A percentile compares a stretch with the other conserved stretches of the same genome.
These are phyloP conservation scores for Globisporangium paddicum DNA, from an alignment of 352 stramenopile species.

Conservation along the genomic window DNA sequence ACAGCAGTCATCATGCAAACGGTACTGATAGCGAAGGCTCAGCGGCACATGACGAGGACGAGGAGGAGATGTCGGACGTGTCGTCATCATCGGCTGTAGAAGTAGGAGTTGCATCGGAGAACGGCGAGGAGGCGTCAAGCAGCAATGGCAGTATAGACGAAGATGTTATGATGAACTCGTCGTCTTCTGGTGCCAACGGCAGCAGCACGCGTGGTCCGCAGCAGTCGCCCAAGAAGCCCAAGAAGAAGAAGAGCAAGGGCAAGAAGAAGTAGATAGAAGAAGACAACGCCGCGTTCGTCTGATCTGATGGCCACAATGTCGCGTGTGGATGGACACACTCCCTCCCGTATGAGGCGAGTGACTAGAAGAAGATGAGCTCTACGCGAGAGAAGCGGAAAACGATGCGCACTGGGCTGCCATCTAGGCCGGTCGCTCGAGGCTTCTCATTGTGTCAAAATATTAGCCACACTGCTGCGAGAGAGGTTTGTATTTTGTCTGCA, in stretches of 20 bases:
- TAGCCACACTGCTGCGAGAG: not conserved
- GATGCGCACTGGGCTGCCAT: not conserved
- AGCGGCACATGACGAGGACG: not conserved
- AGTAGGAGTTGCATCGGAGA: too few relatives aligned
- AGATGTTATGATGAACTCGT: conserved; percentile 5
- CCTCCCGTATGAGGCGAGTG: not conserved
- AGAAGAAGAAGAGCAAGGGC: conserved; percentile 48
- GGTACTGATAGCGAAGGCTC: not conserved
- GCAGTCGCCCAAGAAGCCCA: conserved; percentile 26
- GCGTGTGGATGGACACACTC: not conserved
- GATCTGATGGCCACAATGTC: not conserved
- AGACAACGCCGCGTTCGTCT: not conserved
- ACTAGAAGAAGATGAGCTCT: not conserved
- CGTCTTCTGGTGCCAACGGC: not conserved
- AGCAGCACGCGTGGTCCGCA: not conserved
- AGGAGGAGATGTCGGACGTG: not conserved
- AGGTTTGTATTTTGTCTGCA: not conserved
- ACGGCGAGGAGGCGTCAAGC: not conserved
- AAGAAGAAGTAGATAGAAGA: conserved; percentile 46
- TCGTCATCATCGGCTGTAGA: not conserved
- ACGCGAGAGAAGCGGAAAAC: not conserved
- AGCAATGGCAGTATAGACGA: conserved; percentile 13
- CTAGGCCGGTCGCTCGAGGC: not conserved
- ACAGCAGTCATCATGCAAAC: conserved; percentile 8
- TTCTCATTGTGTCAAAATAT: not conserved